Evolutionary conservation across 495 filamentous ascomycete genomes (phyloP), one percentile per base, ranked within the genome.

Genomic region (Venustampulla echinocandica): DNA sequence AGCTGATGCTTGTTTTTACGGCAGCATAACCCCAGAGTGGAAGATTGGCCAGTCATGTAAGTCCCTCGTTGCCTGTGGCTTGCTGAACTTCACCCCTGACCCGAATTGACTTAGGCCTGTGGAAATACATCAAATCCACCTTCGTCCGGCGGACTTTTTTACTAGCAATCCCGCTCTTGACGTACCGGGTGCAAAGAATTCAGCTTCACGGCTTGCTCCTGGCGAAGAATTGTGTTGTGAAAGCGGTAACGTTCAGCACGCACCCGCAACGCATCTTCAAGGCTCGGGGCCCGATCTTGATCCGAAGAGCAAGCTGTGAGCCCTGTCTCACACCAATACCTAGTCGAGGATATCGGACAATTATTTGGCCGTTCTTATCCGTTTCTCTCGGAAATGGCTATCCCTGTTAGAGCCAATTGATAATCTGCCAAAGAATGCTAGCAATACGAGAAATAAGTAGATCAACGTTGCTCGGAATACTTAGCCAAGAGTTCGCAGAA

Each of bases 131-230:
- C 63, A 75, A 65, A 74, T 79, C 3, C 64, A 69, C 44, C 57
- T 87, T 20, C 81, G 81, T 56, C 84, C 84, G 1, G 79, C 78
- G 25, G 82, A 84, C 36, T 88, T 87, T 69, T 88, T 87, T 53
- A 74, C 73, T 27, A 71, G 70, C 56, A 87, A 87, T 54, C 84
- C 84, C 9, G 82, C 82, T 19, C 55, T 86, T 30, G 84, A 87
- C 65, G 84, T 87, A 17, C 80, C 83, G 15, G 72, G 78, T 5
- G 68, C 63, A 28, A 67, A 64, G 35, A 75, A 78, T 57, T 56
- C 60, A 38, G 63, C 73, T 10, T 77, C 72, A 10, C 61, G 73
- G 15, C 59, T 80, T 5, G 67, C 69, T 0, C 58, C 68, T 2
- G 58, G 56, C 30, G 55, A 61, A 3, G 59, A 63, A 30, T 68